These are phyloP conservation scores for Chaetomiaceae sp. DNA, from an alignment of 2,329 filamentous ascomycete genomes.

Conservation along the genomic window DNA sequence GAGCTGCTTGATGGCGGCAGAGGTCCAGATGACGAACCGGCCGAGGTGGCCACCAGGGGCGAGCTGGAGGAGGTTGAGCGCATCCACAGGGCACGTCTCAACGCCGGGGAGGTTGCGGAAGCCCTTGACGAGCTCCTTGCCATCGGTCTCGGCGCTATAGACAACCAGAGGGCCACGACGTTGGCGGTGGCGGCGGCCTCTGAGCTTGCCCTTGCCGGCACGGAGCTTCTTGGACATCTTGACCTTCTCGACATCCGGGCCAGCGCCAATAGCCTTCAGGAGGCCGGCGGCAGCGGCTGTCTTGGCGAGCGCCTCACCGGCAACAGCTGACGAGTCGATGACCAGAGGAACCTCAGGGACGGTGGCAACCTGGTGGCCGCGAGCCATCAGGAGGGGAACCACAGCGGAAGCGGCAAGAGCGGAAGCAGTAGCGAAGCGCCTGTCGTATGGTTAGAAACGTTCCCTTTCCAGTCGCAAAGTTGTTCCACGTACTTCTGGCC, in stretches of 20 bases:
- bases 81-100: slow-evolving; percentile 89
- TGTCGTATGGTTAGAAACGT: slow-evolving; percentile 35
- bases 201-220: slow-evolving; percentile 97
- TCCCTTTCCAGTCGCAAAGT: slow-evolving; percentile 5
- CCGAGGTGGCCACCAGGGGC: slow-evolving; percentile 98
- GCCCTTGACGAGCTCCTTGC: slow-evolving; percentile 86
- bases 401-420: slow-evolving; percentile 95
- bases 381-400: slow-evolving; percentile 89
- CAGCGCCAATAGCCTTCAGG: slow-evolving; percentile 86
- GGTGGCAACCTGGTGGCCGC: slow-evolving; percentile 89
- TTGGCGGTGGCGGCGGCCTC: slow-evolving; percentile 94
- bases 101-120: slow-evolving; percentile 99
- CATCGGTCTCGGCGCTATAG: slow-evolving; percentile 93
- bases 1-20: slow-evolving; percentile 90
- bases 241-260: slow-evolving; percentile 89
- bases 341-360: slow-evolving; percentile 97
- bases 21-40: slow-evolving; percentile 99
- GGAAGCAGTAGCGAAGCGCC: slow-evolving; percentile 96
- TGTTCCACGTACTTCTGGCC: slow-evolving; percentile 77
- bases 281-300: slow-evolving; percentile 82
- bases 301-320: slow-evolving; percentile 74
- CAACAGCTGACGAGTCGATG: slow-evolving; percentile 85
- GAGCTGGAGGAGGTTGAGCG: slow-evolving; percentile 98
- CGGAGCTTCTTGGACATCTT: slow-evolving; percentile 95
- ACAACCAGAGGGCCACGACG: slow-evolving; percentile 96